Evolutionary conservation across 2,329 filamentous ascomycete species (phyloP), one percentile per base, ranked within the genome.

Genomic region (Whalleya microplaca): DNA sequence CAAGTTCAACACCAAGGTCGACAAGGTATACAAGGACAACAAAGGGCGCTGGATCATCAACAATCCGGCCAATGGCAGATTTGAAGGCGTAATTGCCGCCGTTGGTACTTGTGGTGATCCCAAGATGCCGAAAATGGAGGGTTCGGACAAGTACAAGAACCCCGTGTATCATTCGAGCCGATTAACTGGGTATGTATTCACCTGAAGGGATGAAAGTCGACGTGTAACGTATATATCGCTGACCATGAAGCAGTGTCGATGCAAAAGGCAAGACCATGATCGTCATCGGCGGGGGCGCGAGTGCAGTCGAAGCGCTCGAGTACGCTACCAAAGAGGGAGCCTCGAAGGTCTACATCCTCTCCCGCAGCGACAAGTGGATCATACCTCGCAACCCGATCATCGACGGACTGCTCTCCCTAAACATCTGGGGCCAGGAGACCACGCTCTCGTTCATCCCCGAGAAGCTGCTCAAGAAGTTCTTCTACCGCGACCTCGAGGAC

Each of bases 331-430:
- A 84, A 12, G 82, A 85, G 42, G 80, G 85, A 3, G 91, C 90
- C 0, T 76, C 78, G 7, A 85, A 91, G 66, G 87, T 88, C 0
- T 87, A 86, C 54, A 86, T 96, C 27, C 81, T 96, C 9, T 85
- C 91, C 0, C 82, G 91, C 20, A 90, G 86, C 14, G 90, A 94
- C 65, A 95, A 94, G 71, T 94, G 90, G 91, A 91, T 95, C 60
- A 93, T 94, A 50, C 91, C 91, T 0, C 83, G 92, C 8, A 95
- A 96, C 63, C 78, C 90, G 0, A 47, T 95, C 43, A 80, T 95
- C 48, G 87, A 96, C 69, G 78, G 84, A 1, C 78, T 96, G 1
- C 81, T 96, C 1, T 84, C 89, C 2, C 76, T 92, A 66, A 96
- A 96, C 71, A 82, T 95, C 49, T 87, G 93, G 57, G 91, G 91